Base-by-base conservation (phyloP, 208 protist genomes). In the Acanthamoeba divionensis region DNA sequence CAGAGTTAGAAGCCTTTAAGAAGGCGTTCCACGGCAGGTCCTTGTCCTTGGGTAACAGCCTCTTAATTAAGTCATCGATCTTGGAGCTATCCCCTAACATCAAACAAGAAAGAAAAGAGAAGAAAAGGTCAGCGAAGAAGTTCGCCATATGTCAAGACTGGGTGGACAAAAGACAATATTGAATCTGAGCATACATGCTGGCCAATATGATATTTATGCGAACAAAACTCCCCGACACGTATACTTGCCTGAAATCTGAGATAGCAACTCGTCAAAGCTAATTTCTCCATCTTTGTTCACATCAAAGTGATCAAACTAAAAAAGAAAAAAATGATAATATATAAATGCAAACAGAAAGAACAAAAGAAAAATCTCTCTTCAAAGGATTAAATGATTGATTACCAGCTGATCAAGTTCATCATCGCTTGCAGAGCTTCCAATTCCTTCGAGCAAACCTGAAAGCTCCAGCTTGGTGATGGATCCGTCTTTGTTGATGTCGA, bases 271-370 rank as follows among this genome's bases (percentile, higher is more conserved):
- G 15, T 86, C 77, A 44, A 86, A 86, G 77, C 52, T 66, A 38
- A 86, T 86, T 44, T 86, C 77, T 5, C 77, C 77, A 44, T 86
- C 77, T n/a, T 86, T 86, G 54, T 86, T 86, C 77, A 50, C 77
- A 21, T 86, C 77, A 44, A 86, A 86, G 7, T 29, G 54, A 13
- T 26, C 77, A 33, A 86, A 18, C 77, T 86, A 5, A 15, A 71
- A 15, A 29, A 10, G 24, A 71, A n/a, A 15, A 10, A 13, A 36
- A 71, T 36, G 13, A 29, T 71, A 10, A n/a, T 71, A 29, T 48
- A 47, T 15, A 48, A 21, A 29, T 29, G 31, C 63, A 4, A 2
- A 21, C 6, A 66, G 50, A 31, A 80, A 31, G 50, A 15, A 10
- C 21, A 15, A 2, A 10, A 83, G 5, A 62, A 8, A 71, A 83